Evolutionary conservation across 2,329 filamentous ascomycete genomes (phyloP).

Genomic region (Drechmeria coniospora): DNA sequence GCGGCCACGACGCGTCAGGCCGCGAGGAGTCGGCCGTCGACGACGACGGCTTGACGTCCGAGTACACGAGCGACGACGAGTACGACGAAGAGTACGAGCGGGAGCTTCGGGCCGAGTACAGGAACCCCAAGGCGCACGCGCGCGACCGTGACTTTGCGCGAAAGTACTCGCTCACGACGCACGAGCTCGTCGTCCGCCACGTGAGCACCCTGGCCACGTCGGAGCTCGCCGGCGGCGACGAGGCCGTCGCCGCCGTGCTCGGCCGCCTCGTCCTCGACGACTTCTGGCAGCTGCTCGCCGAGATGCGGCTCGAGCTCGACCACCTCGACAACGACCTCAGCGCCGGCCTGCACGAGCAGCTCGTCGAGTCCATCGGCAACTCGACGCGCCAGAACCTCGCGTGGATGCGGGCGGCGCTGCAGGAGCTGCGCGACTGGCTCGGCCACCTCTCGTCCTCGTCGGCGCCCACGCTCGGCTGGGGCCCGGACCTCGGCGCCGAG

Average conservation of each 20-base stretch:
- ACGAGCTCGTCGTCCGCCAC: constrained; percentile 10
- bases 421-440: constrained; percentile 6
- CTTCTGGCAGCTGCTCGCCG: constrained; percentile 12
- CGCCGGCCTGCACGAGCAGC: constrained; percentile 9
- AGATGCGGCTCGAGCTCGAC: constrained; percentile 11
- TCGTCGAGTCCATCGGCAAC: constrained; percentile 11
- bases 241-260: constrained; percentile 6
- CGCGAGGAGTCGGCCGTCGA: constrained; percentile 1
- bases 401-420: constrained; percentile 10
- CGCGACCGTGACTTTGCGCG: constrained; percentile 13
- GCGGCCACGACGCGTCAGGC: background rate
- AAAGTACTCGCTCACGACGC: constrained; percentile 11
- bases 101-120: constrained; percentile 6
- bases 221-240: constrained; percentile 4
- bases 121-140: constrained; percentile 6
- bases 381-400: constrained; percentile 9
- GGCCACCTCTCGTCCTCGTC: constrained; percentile 2
- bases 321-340: constrained; percentile 12
- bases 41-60: constrained; percentile 3
- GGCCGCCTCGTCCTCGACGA: constrained; percentile 10
- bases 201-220: constrained; percentile 5
- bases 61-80: constrained; percentile 8
- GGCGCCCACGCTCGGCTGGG: background rate
- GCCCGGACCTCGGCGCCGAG: background rate
- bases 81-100: constrained; percentile 10